Evolutionary conservation across 2,329 filamentous ascomycete species (phyloP), one percentile per base, ranked within the genome.

Genomic region (Aspergillus hiratsukae): DNA sequence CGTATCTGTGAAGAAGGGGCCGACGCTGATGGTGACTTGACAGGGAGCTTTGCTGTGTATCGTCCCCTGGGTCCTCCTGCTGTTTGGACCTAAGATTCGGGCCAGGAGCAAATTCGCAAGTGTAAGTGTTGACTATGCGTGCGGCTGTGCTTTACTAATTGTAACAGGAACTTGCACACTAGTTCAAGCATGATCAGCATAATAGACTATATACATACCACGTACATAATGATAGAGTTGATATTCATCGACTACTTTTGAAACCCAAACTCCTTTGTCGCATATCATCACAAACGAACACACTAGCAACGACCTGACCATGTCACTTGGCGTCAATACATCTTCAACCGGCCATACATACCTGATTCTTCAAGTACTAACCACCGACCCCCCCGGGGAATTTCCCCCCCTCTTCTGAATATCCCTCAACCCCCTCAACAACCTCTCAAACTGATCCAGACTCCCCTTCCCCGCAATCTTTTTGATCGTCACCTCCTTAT

Each of bases 21-120:
- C 10, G 29, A 21, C n/a, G 31, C 61, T 64, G 52, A 67, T 17
- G 23, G 2, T 23, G 23, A 23, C n/a, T 19, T 3, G 14, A 28
- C 3, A 76, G 69, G 82, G 81, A 2, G 76, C 78, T 2, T 55
- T 82, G 1, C 72, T 97, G 59, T 92, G 89, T 0, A 70, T 89
- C 1, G 91, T 96, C n/a, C 93, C 92, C 0, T 97, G 91, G 89
- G 85, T 92, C 0, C 72, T 97, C 52, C 83, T 92, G 0, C 84
- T 94, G 31, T 94, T 85, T 63, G 93, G 92, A 0, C 85, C 87
- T 35, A 82, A 69, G 61, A 96, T 97, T 60, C 80, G 92, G 28
- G 81, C 83, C 10, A 83, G 86, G 69, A 94, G 90, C 69, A 87
- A 85, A 64, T 88, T 96, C 74, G 91, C 91, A 4, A 82, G 80